Evolutionary conservation across 805 yeast genomes (phyloP).

Genomic region (Candida peoriensis): DNA sequence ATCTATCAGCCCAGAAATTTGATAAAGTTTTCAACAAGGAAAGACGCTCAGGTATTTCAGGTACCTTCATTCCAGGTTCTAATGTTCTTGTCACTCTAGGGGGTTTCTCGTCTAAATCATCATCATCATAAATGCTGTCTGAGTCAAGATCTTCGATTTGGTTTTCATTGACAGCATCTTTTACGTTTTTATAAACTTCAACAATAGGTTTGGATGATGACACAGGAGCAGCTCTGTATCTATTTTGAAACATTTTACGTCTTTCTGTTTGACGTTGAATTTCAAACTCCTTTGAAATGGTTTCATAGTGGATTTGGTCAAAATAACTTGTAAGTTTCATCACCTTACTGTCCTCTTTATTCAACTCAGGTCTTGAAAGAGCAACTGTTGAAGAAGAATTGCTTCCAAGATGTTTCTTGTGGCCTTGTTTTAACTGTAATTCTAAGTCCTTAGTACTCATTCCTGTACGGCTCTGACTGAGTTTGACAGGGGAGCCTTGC

Average conservation of each 20-base stretch:
- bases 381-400: slow-evolving; percentile 2
- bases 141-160: slow-evolving; percentile 28
- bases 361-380: slow-evolving; percentile 4
- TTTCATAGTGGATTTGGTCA: slow-evolving; percentile 74
- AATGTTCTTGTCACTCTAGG: slow-evolving; percentile 8
- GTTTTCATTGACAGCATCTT: slow-evolving; percentile 74
- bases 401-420: slow-evolving; percentile 17
- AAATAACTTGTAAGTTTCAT: slow-evolving; percentile 61
- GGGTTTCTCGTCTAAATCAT: slow-evolving; percentile 1
- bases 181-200: slow-evolving; percentile 81
- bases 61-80: slow-evolving; percentile 16
- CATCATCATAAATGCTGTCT: slow-evolving; percentile 15
- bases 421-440: slow-evolving; percentile 23
- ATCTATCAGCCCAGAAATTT: slow-evolving; percentile 95
- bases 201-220: slow-evolving; percentile 80
- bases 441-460: slow-evolving; percentile 24
- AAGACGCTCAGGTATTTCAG: slow-evolving; percentile 48
- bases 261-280: slow-evolving; percentile 80
- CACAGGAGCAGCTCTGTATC: slow-evolving; percentile 65
- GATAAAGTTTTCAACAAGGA: slow-evolving; percentile 79
- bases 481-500: not conserved
- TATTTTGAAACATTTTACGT: slow-evolving; percentile 50
- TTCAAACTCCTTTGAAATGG: slow-evolving; percentile 79
- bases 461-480: slow-evolving; percentile 14
- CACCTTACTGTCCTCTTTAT: slow-evolving; percentile 40